phyloP scores from a whole-genome alignment of 2,329 filamentous ascomycete genomes.

The Aspergillus texensis region DNA sequence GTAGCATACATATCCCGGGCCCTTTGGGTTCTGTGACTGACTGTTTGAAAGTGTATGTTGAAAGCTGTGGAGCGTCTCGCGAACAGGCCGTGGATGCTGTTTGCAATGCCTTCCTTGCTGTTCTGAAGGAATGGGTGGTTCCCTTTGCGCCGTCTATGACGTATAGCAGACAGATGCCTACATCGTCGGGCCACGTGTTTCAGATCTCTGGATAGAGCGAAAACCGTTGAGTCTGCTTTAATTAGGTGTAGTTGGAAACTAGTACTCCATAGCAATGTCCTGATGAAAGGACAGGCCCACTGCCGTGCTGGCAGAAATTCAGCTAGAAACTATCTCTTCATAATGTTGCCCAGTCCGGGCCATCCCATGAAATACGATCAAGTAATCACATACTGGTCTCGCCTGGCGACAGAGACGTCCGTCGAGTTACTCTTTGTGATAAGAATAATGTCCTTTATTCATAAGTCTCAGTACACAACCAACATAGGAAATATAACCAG shows the following conservation, averaged over 20 bases:
- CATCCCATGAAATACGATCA: background rate
- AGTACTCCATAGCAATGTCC: background rate
- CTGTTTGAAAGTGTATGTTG: slow-evolving; percentile 42
- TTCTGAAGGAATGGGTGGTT: slow-evolving; percentile 42
- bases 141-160: slow-evolving; percentile 43
- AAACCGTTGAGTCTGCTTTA: background rate
- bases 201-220: slow-evolving; percentile 1
- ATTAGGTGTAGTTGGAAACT: background rate
- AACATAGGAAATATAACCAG: slow-evolving; percentile 35
- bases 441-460: slow-evolving; percentile 17
- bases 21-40: slow-evolving; percentile 1
- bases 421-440: background rate
- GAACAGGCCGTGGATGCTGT: slow-evolving; percentile 40
- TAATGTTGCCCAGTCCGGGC: background rate
- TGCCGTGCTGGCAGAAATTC: background rate
- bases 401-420: background rate
- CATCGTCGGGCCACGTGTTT: slow-evolving; percentile 41
- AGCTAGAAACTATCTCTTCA: background rate
- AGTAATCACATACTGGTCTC: background rate
- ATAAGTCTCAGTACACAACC: slow-evolving; percentile 24
- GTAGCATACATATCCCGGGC: slow-evolving; percentile 17
- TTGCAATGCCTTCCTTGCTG: slow-evolving; percentile 39
- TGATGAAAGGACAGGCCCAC: background rate
- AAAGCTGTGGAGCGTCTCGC: slow-evolving; percentile 41
- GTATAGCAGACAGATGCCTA: slow-evolving; percentile 36